Percentiles rank a stretch among this genome's conserved stretches.
Conservation (phyloP, 2,329 filamentous ascomycete genomes). For the Pseudocercospora eumusae region DNA sequence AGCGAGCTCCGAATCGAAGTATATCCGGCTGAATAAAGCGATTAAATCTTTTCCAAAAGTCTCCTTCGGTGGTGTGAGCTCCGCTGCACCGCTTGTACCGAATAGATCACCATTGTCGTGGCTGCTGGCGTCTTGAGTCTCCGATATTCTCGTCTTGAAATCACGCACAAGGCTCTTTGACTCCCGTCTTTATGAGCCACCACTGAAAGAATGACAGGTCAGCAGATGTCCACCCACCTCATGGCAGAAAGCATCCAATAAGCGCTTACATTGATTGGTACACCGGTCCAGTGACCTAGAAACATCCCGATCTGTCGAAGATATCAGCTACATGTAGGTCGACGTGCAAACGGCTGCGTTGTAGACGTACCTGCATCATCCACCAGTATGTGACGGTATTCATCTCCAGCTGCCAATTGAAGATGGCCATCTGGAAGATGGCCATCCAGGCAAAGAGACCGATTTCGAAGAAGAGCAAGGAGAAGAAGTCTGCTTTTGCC, state of each 20-base stretch:
- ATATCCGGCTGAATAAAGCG: not conserved
- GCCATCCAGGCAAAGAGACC: constrained; percentile 40
- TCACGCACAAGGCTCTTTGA: constrained; percentile 20
- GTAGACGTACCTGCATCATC: constrained; percentile 37
- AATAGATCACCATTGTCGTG: not conserved
- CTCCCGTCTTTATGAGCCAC: constrained; percentile 26
- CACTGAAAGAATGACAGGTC: constrained; percentile 13
- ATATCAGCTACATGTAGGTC: not conserved
- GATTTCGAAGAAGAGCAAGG: constrained; percentile 37
- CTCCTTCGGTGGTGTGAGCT: not conserved
- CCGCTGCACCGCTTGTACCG: not conserved
- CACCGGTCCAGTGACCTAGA: constrained; percentile 34
- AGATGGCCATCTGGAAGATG: constrained; percentile 36
- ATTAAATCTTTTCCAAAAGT: not conserved
- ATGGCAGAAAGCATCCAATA: not conserved
- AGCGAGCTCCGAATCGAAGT: no score
- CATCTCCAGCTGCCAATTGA: constrained; percentile 33
- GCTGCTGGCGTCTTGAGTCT: no score
- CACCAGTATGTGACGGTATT: constrained; percentile 38
- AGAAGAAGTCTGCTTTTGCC: constrained; percentile 37
- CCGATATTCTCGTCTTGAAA: not conserved
- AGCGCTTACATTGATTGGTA: constrained; percentile 33
- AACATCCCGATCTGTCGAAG: constrained; percentile 34
- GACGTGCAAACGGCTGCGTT: not conserved
- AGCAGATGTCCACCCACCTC: not conserved